These are phyloP conservation scores for Pinus tabuliformis DNA, from an alignment of 75 land plant genomes.

Conservation along the genomic window DNA sequence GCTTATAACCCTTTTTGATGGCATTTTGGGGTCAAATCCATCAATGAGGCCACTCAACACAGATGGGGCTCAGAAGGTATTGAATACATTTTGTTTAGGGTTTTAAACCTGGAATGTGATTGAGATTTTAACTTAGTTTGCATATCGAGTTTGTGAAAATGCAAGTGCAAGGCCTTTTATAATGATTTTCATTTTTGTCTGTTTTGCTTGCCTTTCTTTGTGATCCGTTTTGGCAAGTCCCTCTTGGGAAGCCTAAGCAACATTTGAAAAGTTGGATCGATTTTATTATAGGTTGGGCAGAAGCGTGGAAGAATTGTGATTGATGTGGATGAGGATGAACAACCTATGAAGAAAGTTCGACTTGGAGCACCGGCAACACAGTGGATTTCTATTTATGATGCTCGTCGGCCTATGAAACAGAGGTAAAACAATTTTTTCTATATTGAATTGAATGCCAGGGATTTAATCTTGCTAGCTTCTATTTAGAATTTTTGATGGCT, in stretches of 20 bases:
- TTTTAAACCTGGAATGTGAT: background rate
- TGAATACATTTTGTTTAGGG: background rate
- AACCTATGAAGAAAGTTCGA: constrained; percentile 86
- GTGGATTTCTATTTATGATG: constrained; percentile 94
- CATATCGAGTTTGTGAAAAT: too few species aligned
- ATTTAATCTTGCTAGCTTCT: too few species aligned
- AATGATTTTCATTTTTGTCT: too few species aligned
- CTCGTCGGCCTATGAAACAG: constrained; percentile 92
- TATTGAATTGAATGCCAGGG: too few species aligned
- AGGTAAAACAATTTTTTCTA: constrained; percentile 35
- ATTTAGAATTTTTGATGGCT: too few species aligned
- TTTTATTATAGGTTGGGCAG: too few species aligned
- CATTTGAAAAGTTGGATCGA: too few species aligned
- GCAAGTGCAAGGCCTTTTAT: too few species aligned
- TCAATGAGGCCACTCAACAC: constrained; percentile 21
- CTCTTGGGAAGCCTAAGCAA: too few species aligned
- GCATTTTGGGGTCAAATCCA: constrained; percentile 19
- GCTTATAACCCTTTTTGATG: constrained; percentile 25
- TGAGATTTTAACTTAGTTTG: too few species aligned
- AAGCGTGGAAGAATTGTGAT: constrained; percentile 42
- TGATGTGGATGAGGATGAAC: constrained; percentile 86
- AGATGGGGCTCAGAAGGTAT: constrained; percentile 27
- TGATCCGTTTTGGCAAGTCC: too few species aligned
- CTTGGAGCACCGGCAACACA: constrained; percentile 93
- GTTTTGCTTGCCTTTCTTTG: too few species aligned